Percentiles rank a stretch among this genome's conserved stretches.
Evolutionary conservation across 1,284 basidiomycete species (phyloP).

Genomic region (Heterobasidion irregulare): DNA sequence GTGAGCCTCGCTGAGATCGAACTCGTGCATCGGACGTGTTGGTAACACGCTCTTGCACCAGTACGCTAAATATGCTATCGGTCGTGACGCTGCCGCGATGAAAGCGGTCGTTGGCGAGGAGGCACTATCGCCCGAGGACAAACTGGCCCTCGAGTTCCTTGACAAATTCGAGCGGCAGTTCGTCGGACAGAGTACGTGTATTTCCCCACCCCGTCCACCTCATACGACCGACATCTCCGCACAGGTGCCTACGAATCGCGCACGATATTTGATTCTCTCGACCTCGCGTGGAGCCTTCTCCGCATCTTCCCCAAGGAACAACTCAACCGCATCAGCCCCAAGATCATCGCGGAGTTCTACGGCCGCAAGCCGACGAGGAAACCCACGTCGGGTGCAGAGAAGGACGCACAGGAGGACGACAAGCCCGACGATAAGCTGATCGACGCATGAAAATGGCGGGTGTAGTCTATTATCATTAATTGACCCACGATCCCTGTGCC

Average conservation of each 20-base stretch:
- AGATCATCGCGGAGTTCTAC: constrained; percentile 85
- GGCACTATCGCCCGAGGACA: constrained; percentile 90
- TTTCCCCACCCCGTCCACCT: neutral
- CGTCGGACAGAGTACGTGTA: constrained; percentile 77
- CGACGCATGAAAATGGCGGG: constrained; percentile 24
- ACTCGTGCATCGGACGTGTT: constrained; percentile 13
- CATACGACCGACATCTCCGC: constrained; percentile 2
- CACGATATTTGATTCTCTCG: constrained; percentile 95
- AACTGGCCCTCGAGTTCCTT: constrained; percentile 87
- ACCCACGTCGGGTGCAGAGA: constrained; percentile 39
- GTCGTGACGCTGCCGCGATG: constrained; percentile 96
- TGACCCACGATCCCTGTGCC: neutral
- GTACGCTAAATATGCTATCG: constrained; percentile 97
- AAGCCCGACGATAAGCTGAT: constrained; percentile 53
- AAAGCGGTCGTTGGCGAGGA: constrained; percentile 99
- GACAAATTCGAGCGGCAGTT: constrained; percentile 94
- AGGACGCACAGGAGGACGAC: constrained; percentile 19
- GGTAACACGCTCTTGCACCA: constrained; percentile 21
- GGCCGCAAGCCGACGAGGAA: constrained; percentile 69
- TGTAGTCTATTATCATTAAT: neutral
- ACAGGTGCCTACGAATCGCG: constrained; percentile 90
- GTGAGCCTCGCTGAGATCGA: constrained; percentile 32
- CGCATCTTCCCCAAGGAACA: constrained; percentile 99
- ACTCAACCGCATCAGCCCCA: constrained; percentile 91
- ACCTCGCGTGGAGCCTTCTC: constrained; percentile 94